Base-by-base conservation (phyloP, 352 stramenopile genomes). In the Pythium dissotocum region DNA sequence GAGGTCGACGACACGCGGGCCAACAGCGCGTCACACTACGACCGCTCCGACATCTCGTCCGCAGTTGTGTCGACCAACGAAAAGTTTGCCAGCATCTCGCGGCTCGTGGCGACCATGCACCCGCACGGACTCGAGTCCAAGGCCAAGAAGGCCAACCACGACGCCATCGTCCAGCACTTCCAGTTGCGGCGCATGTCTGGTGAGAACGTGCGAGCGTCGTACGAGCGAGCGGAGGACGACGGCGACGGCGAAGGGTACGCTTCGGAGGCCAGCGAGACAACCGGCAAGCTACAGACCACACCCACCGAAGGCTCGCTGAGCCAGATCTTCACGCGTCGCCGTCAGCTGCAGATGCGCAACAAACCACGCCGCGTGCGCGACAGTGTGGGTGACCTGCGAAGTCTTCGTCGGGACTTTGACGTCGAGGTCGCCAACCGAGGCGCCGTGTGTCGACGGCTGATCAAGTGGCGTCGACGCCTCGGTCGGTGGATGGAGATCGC, bases 161-260 rank as follows among this genome's bases (percentile, higher is more conserved):
- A 70, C 21, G 67, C 67, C 24, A 74, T 74, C 38, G 53, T 74
- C 21, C 61, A 60, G 14, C 67, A 67, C 40, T 74, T 74, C 33
- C 67, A 74, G 52, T 28, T 74, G 48, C 61, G 67, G 1, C 59
- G 55, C n/a, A 46, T 69, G 6, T 68, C 60, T 2, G 53, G 48
- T 4, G 66, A 72, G 21, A 40, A 42, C 16, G 53, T 46, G 33
- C 32, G 59, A 4, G 48, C 58, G 13, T 72, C 66, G 4, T 70
- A 70, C 40, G 49, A 49, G 12, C 49, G 56, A 26, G 40, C 33
- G 1, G 55, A 63, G 1, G 32, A 56, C 38, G 28, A 65, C 8
- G 32, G 30, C 24, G 44, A 64, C 7, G 16, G 62, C 4, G 33
- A 53, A 12, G 30, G 7, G 1, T 30, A 24, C 40, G 16, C 36